Percentiles rank a stretch among this genome's conserved stretches.
phyloP scores from a whole-genome alignment of 2,329 filamentous ascomycete genomes.

The Nemania sp. region DNA sequence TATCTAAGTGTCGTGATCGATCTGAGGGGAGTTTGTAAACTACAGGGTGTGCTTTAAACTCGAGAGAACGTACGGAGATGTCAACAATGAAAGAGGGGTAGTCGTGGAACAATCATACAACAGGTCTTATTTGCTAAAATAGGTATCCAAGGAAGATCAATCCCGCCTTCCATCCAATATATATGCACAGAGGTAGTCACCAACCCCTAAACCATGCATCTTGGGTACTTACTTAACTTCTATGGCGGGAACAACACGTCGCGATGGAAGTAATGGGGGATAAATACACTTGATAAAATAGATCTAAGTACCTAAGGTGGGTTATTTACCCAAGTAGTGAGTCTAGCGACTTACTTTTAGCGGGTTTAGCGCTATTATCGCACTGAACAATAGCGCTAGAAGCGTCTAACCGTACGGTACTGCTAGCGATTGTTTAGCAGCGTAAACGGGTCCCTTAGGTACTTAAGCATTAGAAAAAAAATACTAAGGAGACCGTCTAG shows the following conservation, averaged over 20 bases:
- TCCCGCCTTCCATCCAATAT: not conserved
- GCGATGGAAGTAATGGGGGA: too few relatives aligned
- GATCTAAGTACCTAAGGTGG: not conserved
- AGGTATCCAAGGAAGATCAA: not conserved
- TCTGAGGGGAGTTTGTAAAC: not conserved
- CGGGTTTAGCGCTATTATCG: not conserved
- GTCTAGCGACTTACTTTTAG: not conserved
- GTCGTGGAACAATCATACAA: slow-evolving; percentile 11
- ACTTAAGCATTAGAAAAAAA: not conserved
- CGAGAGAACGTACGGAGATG: not conserved
- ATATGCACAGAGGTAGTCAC: not conserved
- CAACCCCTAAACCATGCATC: not conserved
- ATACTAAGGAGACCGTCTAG: too few relatives aligned
- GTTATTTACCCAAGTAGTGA: too few relatives aligned
- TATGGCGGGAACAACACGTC: not conserved
- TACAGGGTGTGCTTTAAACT: not conserved
- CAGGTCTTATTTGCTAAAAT: not conserved
- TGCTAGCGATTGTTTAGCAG: too few relatives aligned
- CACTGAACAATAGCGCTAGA: not conserved
- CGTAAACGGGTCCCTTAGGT: too few relatives aligned
- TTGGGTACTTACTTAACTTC: not conserved
- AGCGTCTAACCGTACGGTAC: too few relatives aligned
- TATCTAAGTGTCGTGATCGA: not conserved
- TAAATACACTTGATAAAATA: not conserved
- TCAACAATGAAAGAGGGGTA: slow-evolving; percentile 26